Base-by-base conservation (phyloP, 139 green algal genomes). In the Haematococcus lacustris region DNA sequence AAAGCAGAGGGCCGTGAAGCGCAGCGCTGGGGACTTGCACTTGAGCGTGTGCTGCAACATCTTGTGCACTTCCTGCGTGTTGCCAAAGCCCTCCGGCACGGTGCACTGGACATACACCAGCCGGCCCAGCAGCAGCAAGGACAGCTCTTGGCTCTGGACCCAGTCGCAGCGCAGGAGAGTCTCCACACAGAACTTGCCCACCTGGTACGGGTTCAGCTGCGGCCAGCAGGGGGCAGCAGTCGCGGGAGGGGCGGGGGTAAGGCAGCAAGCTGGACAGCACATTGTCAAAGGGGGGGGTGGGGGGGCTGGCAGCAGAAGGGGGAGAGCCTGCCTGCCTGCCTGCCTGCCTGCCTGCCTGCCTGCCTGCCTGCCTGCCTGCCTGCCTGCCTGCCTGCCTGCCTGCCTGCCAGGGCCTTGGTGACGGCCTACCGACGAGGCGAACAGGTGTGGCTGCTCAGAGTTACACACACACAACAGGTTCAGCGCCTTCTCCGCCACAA, bases 91-190 rank as follows among this genome's bases (percentile, higher is more conserved):
- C 63, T 47, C 30, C 2, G 63, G 21, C 30, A 69, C 17, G 63
- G 37, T 21, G 38, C 6, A 3, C 63, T 69, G 63, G 4, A 69
- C 17, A 26, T 51, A 69, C 63, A 69, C 63, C 63, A 69, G 34
- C 13, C 63, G 63, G 5, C 63, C 63, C 38, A 69, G 63, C 35
- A 69, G 63, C 38, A 69, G 37, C 63, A 69, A 2, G 35, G 30
- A 47, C 13, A 69, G 63, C 63, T 69, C 63, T 37, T 69, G 63
- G 34, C 35, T 51, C 63, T 69, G 63, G 37, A 69, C 63, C 63
- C 63, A 69, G 63, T 69, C 63, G 2, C 6, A 51, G 37, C 33
- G n/a, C 37, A 6, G 30, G 30, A 37, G 21, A 6, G 63, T 69
- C 35, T 69, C 63, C 35, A 69, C 63, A 23, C 63, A 69, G 17